A percentile compares a stretch with the other conserved stretches of the same genome.
Conservation (phyloP, 2,329 filamentous ascomycete genomes). For the Fusarium temperatum region DNA sequence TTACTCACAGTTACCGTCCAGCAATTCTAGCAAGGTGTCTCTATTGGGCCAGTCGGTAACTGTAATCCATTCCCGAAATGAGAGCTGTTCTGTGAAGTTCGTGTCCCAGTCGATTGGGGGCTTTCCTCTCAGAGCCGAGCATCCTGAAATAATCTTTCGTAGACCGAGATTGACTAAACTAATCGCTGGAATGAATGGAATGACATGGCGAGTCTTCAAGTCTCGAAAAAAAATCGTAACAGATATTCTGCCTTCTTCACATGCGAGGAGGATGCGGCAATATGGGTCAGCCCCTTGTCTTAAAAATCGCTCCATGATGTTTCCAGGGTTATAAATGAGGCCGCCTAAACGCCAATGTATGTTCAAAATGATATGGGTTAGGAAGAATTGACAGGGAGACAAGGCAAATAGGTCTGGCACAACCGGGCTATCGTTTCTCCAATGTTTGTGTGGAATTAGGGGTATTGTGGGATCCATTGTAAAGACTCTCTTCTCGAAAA, state of each 20-base stretch:
- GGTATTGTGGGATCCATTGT: background rate
- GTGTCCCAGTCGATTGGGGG: background rate
- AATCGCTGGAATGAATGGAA: fast-evolving
- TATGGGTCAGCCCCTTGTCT: background rate
- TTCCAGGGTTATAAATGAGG: fast-evolving
- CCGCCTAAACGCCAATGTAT: fast-evolving
- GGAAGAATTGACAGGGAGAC: background rate
- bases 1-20: fast-evolving
- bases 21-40: background rate
- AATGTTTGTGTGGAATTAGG: background rate
- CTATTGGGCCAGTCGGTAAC: fast-evolving
- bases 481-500: background rate
- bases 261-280: background rate
- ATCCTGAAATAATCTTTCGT: fast-evolving
- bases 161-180: too few relatives aligned
- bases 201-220: fast-evolving
- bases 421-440: fast-evolving
- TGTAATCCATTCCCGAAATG: background rate
- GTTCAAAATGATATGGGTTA: fast-evolving
- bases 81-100: background rate
- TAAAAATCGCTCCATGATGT: background rate
- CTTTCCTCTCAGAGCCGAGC: fast-evolving
- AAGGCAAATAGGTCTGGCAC: fast-evolving
- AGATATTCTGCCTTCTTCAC: fast-evolving
- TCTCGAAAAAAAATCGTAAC: background rate